Evolutionary conservation across 345 rosid species (phyloP).

Genomic region (Physaria fendleri): DNA sequence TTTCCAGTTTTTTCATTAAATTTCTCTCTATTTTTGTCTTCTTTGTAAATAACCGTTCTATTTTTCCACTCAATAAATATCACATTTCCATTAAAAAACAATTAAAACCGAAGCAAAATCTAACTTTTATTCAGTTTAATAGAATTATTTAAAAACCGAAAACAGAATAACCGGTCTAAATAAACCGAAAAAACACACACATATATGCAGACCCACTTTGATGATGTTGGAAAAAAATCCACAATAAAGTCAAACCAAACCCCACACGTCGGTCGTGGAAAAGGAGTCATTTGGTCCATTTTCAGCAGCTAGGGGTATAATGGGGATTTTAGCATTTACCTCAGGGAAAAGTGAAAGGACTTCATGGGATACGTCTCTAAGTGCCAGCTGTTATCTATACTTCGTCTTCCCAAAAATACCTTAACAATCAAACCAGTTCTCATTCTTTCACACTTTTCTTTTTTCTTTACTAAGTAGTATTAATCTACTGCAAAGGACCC

Average conservation of each 20-base stretch:
- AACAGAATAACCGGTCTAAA: no score
- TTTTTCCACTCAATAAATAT: no score
- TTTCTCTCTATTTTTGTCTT: no score
- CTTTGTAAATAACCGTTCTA: no score
- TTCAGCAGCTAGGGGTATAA: background rate
- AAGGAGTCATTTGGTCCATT: conserved; percentile 21
- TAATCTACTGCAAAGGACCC: background rate
- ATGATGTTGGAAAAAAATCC: no score
- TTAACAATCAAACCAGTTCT: conserved; percentile 2
- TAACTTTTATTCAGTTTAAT: no score
- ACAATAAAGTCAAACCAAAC: conserved; percentile 18
- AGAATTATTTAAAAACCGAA: no score
- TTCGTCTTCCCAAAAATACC: conserved; percentile 4
- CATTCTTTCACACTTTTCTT: conserved; percentile 9
- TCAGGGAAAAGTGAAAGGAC: background rate
- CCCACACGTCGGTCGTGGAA: background rate
- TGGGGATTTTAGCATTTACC: background rate
- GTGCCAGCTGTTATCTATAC: conserved; percentile 24
- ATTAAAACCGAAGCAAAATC: no score
- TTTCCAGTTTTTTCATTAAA: no score
- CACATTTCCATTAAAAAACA: no score
- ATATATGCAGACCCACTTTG: no score
- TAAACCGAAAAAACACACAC: no score
- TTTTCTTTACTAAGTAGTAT: background rate
- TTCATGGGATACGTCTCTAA: background rate